Evolutionary conservation across 768 basidiomycete species (phyloP).

Genomic region (Boletus sp.): DNA sequence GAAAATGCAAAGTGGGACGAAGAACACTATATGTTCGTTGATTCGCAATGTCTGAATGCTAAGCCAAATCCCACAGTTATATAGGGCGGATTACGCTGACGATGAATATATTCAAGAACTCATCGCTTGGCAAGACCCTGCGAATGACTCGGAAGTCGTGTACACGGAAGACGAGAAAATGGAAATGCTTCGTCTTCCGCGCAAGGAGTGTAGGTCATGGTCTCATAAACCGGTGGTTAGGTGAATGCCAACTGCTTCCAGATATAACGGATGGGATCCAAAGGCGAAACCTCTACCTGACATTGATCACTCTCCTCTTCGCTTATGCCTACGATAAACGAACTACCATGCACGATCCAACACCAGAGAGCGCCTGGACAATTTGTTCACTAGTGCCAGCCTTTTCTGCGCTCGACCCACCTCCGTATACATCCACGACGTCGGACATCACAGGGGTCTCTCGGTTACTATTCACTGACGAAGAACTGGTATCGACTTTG

Average conservation of each 20-base stretch:
- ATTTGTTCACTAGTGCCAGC: constrained; percentile 66
- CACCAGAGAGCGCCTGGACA: constrained; percentile 88
- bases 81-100: constrained; percentile 79
- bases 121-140: constrained; percentile 62
- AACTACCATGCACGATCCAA: constrained; percentile 75
- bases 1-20: constrained; percentile 81
- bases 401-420: constrained; percentile 80
- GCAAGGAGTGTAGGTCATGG: constrained; percentile 47
- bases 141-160: constrained; percentile 37
- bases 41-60: constrained; percentile 15
- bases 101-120: constrained; percentile 73
- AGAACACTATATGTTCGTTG: constrained; percentile 74
- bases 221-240: neutral
- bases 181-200: constrained; percentile 54
- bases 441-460: constrained; percentile 7
- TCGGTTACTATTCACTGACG: constrained; percentile 32
- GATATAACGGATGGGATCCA: constrained; percentile 59
- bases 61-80: constrained; percentile 2
- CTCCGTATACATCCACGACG: constrained; percentile 39
- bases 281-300: constrained; percentile 62
- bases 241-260: constrained; percentile 25
- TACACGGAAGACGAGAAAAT: constrained; percentile 74
- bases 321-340: constrained; percentile 80
- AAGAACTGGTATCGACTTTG: constrained; percentile 51
- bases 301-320: constrained; percentile 68